Conservation (phyloP, 805 yeast species). For the Nakazawaea molendinolei region DNA sequence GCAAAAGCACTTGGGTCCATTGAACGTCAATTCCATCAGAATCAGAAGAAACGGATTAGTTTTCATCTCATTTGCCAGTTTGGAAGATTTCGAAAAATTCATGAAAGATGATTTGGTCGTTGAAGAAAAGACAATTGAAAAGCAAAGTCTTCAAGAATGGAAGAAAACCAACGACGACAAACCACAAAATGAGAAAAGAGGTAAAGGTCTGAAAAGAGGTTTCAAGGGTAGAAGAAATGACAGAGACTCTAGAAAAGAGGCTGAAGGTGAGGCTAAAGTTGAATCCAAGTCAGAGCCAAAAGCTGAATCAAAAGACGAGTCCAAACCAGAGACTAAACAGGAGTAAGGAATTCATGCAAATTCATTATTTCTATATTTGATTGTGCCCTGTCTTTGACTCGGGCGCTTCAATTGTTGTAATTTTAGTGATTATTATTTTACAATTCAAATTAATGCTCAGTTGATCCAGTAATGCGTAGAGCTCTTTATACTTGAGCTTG, state of each 20-base stretch:
- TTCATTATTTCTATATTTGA: no score
- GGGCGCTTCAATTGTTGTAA: no score
- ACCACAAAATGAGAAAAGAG: background rate
- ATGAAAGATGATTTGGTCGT: background rate
- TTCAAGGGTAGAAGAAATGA: background rate
- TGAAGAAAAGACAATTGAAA: conserved; percentile 3
- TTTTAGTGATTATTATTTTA: background rate
- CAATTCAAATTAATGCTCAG: conserved; percentile 1
- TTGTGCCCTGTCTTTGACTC: no score
- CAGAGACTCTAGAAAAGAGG: background rate
- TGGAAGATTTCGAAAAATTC: conserved; percentile 5
- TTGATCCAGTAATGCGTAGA: background rate
- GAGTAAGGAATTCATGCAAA: no score
- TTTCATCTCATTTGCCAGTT: conserved; percentile 5
- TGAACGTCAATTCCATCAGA: conserved; percentile 3
- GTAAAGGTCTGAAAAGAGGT: background rate
- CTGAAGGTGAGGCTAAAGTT: no score
- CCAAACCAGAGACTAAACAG: no score
- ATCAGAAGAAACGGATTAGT: conserved; percentile 11
- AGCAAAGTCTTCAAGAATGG: conserved; percentile 3
- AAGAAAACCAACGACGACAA: background rate
- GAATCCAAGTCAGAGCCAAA: no score
- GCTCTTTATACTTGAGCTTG: background rate
- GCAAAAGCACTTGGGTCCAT: background rate
- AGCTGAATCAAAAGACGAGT: no score